Base-by-base conservation (phyloP, 345 rosid species). In the Camelina neglecta region DNA sequence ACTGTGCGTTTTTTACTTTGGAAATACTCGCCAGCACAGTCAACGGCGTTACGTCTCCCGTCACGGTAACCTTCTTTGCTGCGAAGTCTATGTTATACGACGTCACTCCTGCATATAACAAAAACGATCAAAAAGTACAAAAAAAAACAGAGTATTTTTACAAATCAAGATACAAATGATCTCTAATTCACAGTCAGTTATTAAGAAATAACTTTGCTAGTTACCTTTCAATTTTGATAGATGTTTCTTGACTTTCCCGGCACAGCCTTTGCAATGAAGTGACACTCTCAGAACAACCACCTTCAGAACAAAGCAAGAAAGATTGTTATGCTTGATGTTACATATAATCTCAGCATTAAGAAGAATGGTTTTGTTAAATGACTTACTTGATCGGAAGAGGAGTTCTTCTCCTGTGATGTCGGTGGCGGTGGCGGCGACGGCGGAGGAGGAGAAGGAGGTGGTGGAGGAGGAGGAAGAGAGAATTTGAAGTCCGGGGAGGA, bases 211-310 rank as follows among this genome's bases (percentile, higher is more conserved):
- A 7, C 3, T 1, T 31, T 35, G 9, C 11, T 48, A 49, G 9
- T 41, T 78, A 91, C 98, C 98, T 85, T 90, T 83, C 88, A 93
- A 80, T 86, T 84, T 91, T 23, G 98, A 93, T 48, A 91, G 80
- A 87, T 93, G 98, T 78, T 93, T 93, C 81, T 88, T 88, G 20
- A 91, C 82, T 91, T 91, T 91, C 55, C 93, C 90, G 73, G 86
- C 97, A 73, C 97, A 93, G 42, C 93, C 98, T 88, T 80, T 91
- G 83, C 98, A 91, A 81, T 93, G 97, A 56, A 93, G 78, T 66
- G 98, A 93, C 75, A 93, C 98, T 82, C 91, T 87, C 83, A 93
- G 75, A 51, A 86, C 97, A 65, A 93, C 98, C 55, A 93, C 97
- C 98, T 93, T 93, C 29, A 2, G 16, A 31, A 59, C 10, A 67